phyloP scores from a whole-genome alignment of 1,284 basidiomycete species.

The Afroboletus lepidellus region DNA sequence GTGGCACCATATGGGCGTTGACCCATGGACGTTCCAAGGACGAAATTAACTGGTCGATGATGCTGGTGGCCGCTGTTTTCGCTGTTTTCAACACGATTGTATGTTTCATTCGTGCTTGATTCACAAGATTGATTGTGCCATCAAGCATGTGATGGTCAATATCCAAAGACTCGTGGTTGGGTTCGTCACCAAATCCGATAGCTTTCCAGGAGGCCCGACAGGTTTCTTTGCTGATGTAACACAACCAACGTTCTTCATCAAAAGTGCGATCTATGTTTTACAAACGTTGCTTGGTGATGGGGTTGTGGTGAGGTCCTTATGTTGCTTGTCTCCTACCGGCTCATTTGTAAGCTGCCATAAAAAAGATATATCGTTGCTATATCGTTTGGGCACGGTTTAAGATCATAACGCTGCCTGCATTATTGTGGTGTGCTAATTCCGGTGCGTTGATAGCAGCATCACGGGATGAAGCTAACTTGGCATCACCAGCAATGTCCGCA shows the following conservation, averaged over 20 bases:
- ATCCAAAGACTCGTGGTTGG: slow-evolving; percentile 23
- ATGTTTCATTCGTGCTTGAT: neutral
- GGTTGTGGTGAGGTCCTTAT: slow-evolving; percentile 13
- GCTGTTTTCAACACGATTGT: slow-evolving; percentile 22
- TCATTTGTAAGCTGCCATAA: neutral
- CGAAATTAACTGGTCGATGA: slow-evolving; percentile 21
- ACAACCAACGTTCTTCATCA: slow-evolving; percentile 24
- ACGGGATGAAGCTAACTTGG: neutral
- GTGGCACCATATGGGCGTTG: slow-evolving; percentile 25
- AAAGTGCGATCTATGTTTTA: slow-evolving; percentile 20
- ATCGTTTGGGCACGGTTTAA: slow-evolving; percentile 17
- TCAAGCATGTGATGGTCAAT: slow-evolving; percentile 24
- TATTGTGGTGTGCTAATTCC: slow-evolving; percentile 20
- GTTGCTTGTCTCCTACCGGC: neutral
- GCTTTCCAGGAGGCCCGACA: slow-evolving; percentile 12
- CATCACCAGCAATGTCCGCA: slow-evolving; percentile 12
- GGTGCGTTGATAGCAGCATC: slow-evolving; percentile 10
- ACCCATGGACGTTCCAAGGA: slow-evolving; percentile 8
- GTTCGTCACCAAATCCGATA: slow-evolving; percentile 14
- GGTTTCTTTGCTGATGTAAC: slow-evolving; percentile 24
- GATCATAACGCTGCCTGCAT: slow-evolving; percentile 13
- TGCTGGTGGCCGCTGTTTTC: slow-evolving; percentile 19
- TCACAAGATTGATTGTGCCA: slow-evolving; percentile 1
- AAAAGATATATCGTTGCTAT: slow-evolving; percentile 27
- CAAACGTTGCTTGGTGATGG: slow-evolving; percentile 30